phyloP scores from a whole-genome alignment of 2,329 filamentous ascomycete genomes.

The Neophaeococcomyces aloes region DNA sequence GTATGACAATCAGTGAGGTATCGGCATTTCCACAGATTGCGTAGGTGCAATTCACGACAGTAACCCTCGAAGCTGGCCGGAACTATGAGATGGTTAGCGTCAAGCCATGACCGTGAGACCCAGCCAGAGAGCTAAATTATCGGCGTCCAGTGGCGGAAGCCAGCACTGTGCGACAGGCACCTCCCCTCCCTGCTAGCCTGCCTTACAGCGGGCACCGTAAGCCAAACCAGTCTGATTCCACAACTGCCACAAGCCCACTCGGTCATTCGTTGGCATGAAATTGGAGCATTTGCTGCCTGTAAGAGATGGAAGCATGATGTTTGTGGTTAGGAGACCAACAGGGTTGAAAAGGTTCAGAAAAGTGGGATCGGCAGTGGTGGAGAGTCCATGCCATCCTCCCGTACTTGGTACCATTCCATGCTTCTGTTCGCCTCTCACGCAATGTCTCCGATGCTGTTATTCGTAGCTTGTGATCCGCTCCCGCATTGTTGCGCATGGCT shows the following conservation, averaged over 20 bases:
- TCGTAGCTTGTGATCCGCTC: neutral
- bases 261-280: conserved; percentile 3
- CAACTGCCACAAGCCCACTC: conserved; percentile 2
- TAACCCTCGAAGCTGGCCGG: no score
- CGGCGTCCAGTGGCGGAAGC: neutral
- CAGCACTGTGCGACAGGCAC: neutral
- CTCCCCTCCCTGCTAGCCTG: conserved; percentile 2
- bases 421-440: neutral
- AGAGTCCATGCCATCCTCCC: neutral
- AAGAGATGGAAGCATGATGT: neutral
- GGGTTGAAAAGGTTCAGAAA: neutral
- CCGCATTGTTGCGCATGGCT: neutral
- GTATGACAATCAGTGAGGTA: no score
- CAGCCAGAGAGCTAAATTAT: no score
- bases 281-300: neutral
- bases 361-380: conserved; percentile 1
- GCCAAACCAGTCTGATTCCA: neutral
- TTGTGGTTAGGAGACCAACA: neutral
- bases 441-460: neutral
- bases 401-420: conserved; percentile 1
- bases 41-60: no score
- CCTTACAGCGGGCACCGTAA: neutral
- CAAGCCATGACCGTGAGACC: no score
- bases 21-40: no score
- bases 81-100: no score